Percentiles rank a stretch among this genome's conserved stretches.
phyloP scores from a whole-genome alignment of 2,329 filamentous ascomycete genomes.

The Trichoderma sp. region DNA sequence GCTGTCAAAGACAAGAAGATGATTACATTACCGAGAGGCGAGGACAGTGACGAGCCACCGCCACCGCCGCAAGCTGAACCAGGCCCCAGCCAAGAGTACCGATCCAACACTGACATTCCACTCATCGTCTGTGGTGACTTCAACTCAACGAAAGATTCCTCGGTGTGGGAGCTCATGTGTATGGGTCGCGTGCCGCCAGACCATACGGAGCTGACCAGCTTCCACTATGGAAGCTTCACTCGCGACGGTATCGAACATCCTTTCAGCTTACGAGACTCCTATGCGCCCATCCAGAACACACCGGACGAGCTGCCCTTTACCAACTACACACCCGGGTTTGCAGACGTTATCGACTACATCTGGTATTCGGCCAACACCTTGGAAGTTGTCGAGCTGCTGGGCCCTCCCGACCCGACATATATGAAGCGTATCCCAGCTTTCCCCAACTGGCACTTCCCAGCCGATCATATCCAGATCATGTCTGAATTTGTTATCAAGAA shows the following conservation, averaged over 20 bases:
- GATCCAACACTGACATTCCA: slow-evolving; percentile 82
- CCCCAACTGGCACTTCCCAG: slow-evolving; percentile 91
- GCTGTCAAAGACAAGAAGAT: slow-evolving; percentile 77
- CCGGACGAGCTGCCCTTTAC: slow-evolving; percentile 86
- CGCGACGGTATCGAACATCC: slow-evolving; percentile 89
- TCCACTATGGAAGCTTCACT: slow-evolving; percentile 91
- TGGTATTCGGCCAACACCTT: slow-evolving; percentile 94
- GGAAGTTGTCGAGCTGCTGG: slow-evolving; percentile 78
- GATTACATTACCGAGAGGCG: slow-evolving; percentile 43
- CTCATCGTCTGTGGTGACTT: slow-evolving; percentile 92
- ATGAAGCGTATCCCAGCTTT: slow-evolving; percentile 85
- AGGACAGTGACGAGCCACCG: slow-evolving; percentile 40
- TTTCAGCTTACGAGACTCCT: slow-evolving; percentile 89
- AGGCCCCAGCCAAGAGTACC: slow-evolving; percentile 81
- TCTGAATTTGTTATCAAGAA: slow-evolving; percentile 87
- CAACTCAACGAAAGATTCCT: slow-evolving; percentile 84
- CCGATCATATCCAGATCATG: slow-evolving; percentile 86
- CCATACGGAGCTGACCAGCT: slow-evolving; percentile 74
- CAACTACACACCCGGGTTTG: slow-evolving; percentile 94
- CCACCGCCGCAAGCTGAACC: slow-evolving; percentile 61
- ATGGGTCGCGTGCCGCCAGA: slow-evolving; percentile 74
- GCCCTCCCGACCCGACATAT: slow-evolving; percentile 81
- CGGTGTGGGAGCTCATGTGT: slow-evolving; percentile 86
- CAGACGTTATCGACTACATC: slow-evolving; percentile 91
- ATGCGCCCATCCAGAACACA: slow-evolving; percentile 76